Percentiles rank a stretch among this genome's conserved stretches.
phyloP scores from a whole-genome alignment of 768 basidiomycete species.

The Russula abietina region DNA sequence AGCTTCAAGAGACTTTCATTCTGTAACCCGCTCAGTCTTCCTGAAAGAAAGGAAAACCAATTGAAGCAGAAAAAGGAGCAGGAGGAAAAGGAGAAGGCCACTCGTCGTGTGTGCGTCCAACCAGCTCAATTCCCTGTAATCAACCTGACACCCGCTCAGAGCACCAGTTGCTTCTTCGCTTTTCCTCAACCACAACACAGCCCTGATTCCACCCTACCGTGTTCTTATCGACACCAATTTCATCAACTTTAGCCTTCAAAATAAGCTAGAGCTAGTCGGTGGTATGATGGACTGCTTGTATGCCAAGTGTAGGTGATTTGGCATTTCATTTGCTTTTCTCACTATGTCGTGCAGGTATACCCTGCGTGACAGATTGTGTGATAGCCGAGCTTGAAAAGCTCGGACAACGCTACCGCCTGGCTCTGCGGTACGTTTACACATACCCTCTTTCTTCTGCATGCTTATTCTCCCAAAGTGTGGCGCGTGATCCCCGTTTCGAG shows the following conservation, averaged over 20 bases:
- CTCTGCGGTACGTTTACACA: constrained; percentile 63
- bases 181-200: constrained; percentile 91
- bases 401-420: constrained; percentile 91
- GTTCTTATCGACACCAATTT: constrained; percentile 99
- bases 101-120: constrained; percentile 66
- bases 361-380: constrained; percentile 98
- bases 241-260: constrained; percentile 97
- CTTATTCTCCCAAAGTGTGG: constrained; percentile 54
- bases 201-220: constrained; percentile 94
- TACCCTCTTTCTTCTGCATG: constrained; percentile 1
- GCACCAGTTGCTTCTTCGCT: constrained; percentile 85
- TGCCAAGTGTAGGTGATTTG: constrained; percentile 74
- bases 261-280: constrained; percentile 89
- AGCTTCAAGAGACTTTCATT: constrained; percentile 29
- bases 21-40: not conserved
- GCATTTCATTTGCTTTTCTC: constrained; percentile 16
- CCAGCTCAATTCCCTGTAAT: not conserved
- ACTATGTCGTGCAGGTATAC: constrained; percentile 64
- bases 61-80: constrained; percentile 81
- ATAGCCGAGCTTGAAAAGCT: constrained; percentile 98
- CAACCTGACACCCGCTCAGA: constrained; percentile 36
- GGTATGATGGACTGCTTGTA: constrained; percentile 99
- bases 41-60: constrained; percentile 82
- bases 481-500: constrained; percentile 95
- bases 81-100: constrained; percentile 70